Conservation (phyloP, 371 early-diverging fungal species). For the Rhizopus sp. region DNA sequence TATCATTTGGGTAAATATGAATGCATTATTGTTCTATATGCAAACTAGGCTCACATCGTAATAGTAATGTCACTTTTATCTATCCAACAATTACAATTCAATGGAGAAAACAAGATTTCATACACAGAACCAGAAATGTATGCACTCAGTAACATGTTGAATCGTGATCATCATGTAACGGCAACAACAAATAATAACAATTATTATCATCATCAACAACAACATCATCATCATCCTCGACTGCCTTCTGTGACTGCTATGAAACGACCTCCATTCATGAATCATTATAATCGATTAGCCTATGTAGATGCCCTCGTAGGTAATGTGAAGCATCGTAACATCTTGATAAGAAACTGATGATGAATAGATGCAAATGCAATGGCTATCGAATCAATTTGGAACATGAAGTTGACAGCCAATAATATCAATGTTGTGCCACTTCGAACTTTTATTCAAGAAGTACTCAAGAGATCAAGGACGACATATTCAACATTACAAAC, state of each 20-base stretch:
- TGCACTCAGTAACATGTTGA: slow-evolving; percentile 19
- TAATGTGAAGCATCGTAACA: neutral
- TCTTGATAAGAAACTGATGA: neutral
- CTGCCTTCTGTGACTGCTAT: slow-evolving; percentile 10
- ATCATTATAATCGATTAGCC: slow-evolving; percentile 21
- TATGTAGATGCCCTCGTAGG: slow-evolving; percentile 36
- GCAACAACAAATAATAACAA: neutral
- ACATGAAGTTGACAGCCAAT: slow-evolving; percentile 2
- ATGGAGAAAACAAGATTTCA: slow-evolving; percentile 1
- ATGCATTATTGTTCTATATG: slow-evolving; percentile 13
- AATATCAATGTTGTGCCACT: slow-evolving; percentile 50
- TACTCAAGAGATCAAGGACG: slow-evolving; percentile 72
- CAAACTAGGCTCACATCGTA: neutral
- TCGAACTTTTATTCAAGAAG: slow-evolving; percentile 72
- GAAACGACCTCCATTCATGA: slow-evolving; percentile 5
- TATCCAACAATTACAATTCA: slow-evolving; percentile 29
- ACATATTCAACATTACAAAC: slow-evolving; percentile 79
- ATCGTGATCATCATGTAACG: slow-evolving; percentile 1
- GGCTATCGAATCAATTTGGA: slow-evolving; percentile 63
- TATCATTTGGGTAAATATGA: slow-evolving; percentile 32
- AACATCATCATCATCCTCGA: neutral
- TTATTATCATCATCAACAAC: too few relatives aligned
- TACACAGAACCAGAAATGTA: slow-evolving; percentile 45
- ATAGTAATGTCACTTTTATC: slow-evolving; percentile 22
- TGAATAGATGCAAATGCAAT: slow-evolving; percentile 56